Conservation (phyloP, 2,329 filamentous ascomycete species). For the Sodiomyces alkalinus region DNA sequence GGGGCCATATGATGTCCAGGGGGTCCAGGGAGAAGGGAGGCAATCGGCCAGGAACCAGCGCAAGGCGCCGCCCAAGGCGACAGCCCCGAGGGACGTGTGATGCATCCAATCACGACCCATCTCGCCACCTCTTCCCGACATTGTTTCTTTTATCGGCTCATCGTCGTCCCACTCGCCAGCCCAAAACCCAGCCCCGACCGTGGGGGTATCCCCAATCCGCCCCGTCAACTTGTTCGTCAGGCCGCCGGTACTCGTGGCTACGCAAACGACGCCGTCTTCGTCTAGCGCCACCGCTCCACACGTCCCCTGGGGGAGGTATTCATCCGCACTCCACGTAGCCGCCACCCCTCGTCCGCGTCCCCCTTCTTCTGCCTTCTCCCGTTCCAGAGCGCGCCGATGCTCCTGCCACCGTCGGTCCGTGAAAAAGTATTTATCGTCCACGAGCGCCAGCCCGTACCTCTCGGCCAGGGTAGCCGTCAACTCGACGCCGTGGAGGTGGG, state of each 20-base stretch:
- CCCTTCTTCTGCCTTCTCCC: conserved; percentile 25
- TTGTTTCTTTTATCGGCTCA: no score
- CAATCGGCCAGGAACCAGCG: conserved; percentile 41
- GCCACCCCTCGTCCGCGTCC: conserved; percentile 19
- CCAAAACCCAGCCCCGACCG: conserved; percentile 76
- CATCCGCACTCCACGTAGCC: conserved; percentile 39
- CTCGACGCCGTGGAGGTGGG: conserved; percentile 45
- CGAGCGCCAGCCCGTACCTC: conserved; percentile 55
- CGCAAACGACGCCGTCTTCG: conserved; percentile 55
- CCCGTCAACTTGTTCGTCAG: conserved; percentile 82
- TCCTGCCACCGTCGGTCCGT: conserved; percentile 68
- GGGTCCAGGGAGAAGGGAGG: conserved; percentile 31
- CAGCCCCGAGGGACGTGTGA: background rate
- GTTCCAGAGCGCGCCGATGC: conserved; percentile 44
- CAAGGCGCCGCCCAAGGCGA: conserved; percentile 27
- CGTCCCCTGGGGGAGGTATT: conserved; percentile 70
- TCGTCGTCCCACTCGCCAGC: conserved; percentile 64
- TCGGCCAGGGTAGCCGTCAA: conserved; percentile 45
- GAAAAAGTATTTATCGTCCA: conserved; percentile 60
- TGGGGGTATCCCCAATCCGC: conserved; percentile 74
- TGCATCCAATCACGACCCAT: conserved; percentile 1
- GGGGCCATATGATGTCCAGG: no score
- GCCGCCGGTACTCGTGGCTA: conserved; percentile 56
- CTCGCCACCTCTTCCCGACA: no score
- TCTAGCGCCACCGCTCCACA: conserved; percentile 74